phyloP scores from a whole-genome alignment of 148 eudicot species.

The Dysphania ambrosioides region DNA sequence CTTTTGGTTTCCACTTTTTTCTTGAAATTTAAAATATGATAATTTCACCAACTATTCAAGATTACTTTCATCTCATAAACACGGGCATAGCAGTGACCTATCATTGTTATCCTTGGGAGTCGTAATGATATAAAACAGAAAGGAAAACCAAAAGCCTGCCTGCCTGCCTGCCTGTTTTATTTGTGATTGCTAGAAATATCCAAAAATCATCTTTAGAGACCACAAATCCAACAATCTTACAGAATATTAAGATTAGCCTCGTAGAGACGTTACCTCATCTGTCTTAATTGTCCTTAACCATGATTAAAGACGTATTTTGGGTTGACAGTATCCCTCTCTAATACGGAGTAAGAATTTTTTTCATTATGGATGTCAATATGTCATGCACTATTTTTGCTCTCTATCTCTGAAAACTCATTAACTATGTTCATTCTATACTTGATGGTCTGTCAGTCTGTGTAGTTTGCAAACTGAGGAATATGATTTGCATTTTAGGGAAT shows the following conservation, averaged over 20 bases:
- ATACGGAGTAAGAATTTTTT: too few relatives aligned
- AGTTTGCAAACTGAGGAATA: background rate
- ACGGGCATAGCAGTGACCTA: conserved; percentile 37
- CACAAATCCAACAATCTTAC: background rate
- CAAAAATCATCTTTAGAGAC: conserved; percentile 13
- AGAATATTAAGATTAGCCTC: too few relatives aligned
- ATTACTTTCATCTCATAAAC: conserved; percentile 22
- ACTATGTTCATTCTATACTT: background rate
- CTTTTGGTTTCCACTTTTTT: background rate
- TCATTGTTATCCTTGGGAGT: conserved; percentile 40
- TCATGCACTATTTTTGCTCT: too few relatives aligned
- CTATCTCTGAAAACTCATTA: background rate
- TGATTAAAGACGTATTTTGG: background rate
- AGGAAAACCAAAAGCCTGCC: conserved; percentile 30
- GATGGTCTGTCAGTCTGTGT: background rate
- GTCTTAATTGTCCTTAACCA: background rate
- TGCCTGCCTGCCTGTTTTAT: too few relatives aligned
- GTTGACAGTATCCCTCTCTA: too few relatives aligned
- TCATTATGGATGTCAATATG: background rate
- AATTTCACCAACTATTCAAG: background rate
- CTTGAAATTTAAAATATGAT: background rate
- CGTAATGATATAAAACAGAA: conserved; percentile 28
- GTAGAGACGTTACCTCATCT: too few relatives aligned
- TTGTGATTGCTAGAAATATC: conserved; percentile 8
- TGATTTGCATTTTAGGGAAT: conserved; percentile 11